phyloP scores from a whole-genome alignment of 1,284 basidiomycete species.

The Sanguinoderma infundibulare region DNA sequence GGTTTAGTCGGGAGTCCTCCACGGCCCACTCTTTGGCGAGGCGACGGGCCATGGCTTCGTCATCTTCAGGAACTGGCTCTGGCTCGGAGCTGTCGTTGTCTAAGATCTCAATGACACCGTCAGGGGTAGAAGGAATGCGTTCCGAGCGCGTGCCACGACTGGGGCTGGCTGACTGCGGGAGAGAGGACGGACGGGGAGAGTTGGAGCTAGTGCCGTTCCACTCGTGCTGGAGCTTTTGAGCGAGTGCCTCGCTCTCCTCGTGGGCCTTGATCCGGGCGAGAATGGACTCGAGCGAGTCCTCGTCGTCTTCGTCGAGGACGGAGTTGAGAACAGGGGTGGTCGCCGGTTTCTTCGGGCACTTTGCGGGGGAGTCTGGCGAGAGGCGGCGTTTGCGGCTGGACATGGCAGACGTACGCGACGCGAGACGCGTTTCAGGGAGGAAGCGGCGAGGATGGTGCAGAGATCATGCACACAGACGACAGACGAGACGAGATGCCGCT shows the following conservation, averaged over 20 bases:
- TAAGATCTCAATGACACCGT: slow-evolving; percentile 22
- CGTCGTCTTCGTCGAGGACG: slow-evolving; percentile 41
- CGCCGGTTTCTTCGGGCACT: slow-evolving; percentile 20
- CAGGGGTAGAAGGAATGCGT: not conserved
- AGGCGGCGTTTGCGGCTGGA: slow-evolving; percentile 22
- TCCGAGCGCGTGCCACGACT: not conserved
- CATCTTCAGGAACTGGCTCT: slow-evolving; percentile 30
- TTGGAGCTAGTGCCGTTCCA: slow-evolving; percentile 20
- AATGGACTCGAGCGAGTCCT: slow-evolving; percentile 45
- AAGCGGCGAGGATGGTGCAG: not conserved
- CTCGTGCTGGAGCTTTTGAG: slow-evolving; percentile 39
- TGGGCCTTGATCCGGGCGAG: slow-evolving; percentile 46
- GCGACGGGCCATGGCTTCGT: slow-evolving; percentile 43
- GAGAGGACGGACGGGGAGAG: slow-evolving; percentile 9
- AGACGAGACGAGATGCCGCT: not conserved
- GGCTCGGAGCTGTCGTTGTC: slow-evolving; percentile 21
- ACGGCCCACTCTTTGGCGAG: slow-evolving; percentile 44
- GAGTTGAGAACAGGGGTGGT: slow-evolving; percentile 9
- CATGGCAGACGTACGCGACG: slow-evolving; percentile 11
- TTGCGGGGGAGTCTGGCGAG: slow-evolving; percentile 6
- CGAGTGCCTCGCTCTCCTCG: slow-evolving; percentile 48
- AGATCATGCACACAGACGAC: not conserved
- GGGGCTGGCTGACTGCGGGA: not conserved
- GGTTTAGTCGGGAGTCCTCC: slow-evolving; percentile 16
- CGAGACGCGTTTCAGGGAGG: not conserved